A percentile compares a stretch with the other conserved stretches of the same genome.
Conservation (phyloP, 371 early-diverging fungal genomes). For the Haplosporangium sp. region DNA sequence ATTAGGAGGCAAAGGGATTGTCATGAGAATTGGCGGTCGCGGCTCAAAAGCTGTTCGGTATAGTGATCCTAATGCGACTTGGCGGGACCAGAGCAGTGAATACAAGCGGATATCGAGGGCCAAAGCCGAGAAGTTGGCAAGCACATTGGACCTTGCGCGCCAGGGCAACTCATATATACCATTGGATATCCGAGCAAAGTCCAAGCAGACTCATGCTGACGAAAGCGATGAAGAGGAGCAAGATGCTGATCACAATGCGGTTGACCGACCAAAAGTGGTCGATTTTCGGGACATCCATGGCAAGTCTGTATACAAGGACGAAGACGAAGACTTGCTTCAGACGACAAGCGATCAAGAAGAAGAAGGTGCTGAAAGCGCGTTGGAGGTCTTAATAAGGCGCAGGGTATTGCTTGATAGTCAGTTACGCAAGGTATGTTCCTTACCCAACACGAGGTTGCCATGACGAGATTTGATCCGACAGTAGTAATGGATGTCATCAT, state of each 20-base stretch:
- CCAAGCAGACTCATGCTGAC: neutral
- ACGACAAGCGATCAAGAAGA: conserved; percentile 43
- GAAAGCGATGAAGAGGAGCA: conserved; percentile 5
- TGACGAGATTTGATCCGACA: neutral
- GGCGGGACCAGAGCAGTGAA: conserved; percentile 26
- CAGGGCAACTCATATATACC: conserved; percentile 33
- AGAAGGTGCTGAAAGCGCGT: conserved; percentile 37
- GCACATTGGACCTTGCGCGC: neutral
- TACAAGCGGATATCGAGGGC: conserved; percentile 39
- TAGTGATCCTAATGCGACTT: conserved; percentile 27
- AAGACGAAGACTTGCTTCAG: conserved; percentile 39
- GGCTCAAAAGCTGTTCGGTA: conserved; percentile 22
- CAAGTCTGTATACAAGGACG: conserved; percentile 43
- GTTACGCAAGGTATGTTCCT: conserved; percentile 32
- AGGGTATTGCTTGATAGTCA: conserved; percentile 42
- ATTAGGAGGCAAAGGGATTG: conserved; percentile 28
- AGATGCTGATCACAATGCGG: neutral
- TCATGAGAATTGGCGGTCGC: conserved; percentile 24
- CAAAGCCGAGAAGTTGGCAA: conserved; percentile 35
- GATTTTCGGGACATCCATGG: conserved; percentile 51
- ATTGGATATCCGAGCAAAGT: conserved; percentile 22
- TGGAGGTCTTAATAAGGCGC: conserved; percentile 32
- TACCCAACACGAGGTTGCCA: neutral
- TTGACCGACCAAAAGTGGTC: conserved; percentile 5
- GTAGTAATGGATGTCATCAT: neutral